Base-by-base conservation (phyloP, 2,329 filamentous ascomycete species). In the Ascochyta pisi region DNA sequence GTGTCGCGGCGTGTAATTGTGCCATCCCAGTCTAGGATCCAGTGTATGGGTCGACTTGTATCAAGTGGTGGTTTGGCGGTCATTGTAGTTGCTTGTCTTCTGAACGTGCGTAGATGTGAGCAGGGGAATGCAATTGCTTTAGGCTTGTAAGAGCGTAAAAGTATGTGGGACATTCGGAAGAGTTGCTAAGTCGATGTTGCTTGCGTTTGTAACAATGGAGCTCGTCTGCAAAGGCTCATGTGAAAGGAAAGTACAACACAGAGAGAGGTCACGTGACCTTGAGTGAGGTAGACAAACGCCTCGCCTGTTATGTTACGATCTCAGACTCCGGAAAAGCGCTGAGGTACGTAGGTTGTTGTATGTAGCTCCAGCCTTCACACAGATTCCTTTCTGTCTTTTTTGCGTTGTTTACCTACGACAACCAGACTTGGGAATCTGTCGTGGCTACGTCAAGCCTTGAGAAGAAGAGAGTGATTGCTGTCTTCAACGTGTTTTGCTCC, bases 11-110 rank as follows among this genome's bases (percentile, higher is more conserved):
- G 61, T 12, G 79, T 81, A 26, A 81, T 63, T 0, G 80, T 82
- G 50, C 79, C 78, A 60, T 82, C 80, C 72, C 76, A 82, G 65
- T 82, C 80, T 13, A 82, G 65, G 7, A 81, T 60, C 62, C 77
- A 71, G 40, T 76, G 71, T 13, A 77, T 63, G 16, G 65, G 62
- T 16, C 48, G 35, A 33, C 3, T 35, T 19, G 27, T 56, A 10
- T 44, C 29, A 10, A 47, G 10, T 15, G 27, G 23, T 15, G 29
- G 38, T 35, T 48, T 54, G 26, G 57, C 39, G 22, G 61, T 54
- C 66, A 65, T 68, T 45, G 55, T 59, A 15, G 27, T 50, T 33
- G 22, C 15, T 22, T 23, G 31, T 22, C 13, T 23, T 23, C 16
- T 24, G 19, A 39, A 13, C 3, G 2, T 12, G 37, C 37, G 19